These are phyloP conservation scores for Pseudogymnoascus sp. DNA, from an alignment of 2,329 filamentous ascomycete genomes.

Conservation along the genomic window DNA sequence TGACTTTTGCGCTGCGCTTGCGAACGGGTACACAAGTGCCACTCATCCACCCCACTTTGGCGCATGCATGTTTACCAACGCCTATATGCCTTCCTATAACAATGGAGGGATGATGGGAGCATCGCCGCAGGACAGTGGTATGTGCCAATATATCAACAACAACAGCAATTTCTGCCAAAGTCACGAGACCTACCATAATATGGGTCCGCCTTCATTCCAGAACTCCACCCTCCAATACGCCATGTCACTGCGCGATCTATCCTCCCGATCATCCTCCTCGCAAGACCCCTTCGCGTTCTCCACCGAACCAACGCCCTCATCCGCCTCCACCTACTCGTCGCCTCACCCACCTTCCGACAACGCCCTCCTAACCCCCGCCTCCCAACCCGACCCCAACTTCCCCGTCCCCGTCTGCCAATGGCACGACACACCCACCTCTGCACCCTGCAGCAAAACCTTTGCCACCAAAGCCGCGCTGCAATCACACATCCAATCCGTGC, in stretches of 20 bases:
- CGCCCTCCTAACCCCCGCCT: not conserved
- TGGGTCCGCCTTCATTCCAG: not conserved
- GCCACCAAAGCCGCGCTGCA: slow-evolving; percentile 42
- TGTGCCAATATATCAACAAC: slow-evolving; percentile 1
- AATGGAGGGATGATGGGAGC: not conserved
- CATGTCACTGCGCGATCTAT: slow-evolving; percentile 1
- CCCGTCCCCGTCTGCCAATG: not conserved
- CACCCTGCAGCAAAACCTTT: not conserved
- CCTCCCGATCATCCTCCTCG: not conserved
- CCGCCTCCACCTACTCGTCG: not conserved
- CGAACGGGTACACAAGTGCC: not conserved
- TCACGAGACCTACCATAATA: slow-evolving; percentile 7
- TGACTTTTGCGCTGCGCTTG: not conserved
- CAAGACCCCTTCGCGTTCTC: slow-evolving; percentile 6
- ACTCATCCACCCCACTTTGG: not conserved
- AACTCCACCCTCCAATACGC: slow-evolving; percentile 8
- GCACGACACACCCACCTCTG: not conserved
- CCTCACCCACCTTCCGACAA: not conserved
- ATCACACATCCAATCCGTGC: slow-evolving; percentile 45
- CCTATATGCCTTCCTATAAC: slow-evolving; percentile 2
- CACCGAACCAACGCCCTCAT: not conserved
- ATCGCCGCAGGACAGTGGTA: not conserved
- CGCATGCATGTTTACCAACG: not conserved
- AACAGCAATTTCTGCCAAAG: slow-evolving; percentile 4
- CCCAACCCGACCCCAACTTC: not conserved